A percentile compares a stretch with the other conserved stretches of the same genome.
Evolutionary conservation across 805 yeast species (phyloP).

Genomic region (Yamadazyma akitaensis): DNA sequence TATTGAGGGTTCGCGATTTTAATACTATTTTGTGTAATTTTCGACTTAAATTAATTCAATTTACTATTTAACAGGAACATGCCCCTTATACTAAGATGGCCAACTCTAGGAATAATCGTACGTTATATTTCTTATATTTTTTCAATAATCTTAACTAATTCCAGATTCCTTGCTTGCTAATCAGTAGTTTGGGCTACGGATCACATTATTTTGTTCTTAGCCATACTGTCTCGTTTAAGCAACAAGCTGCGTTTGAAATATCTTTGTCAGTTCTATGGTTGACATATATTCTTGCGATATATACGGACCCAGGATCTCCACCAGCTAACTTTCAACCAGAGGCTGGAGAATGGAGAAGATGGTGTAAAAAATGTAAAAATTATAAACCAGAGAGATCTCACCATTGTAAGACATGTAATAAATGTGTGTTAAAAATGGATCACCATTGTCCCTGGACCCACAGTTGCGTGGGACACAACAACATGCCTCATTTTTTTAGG

Average conservation of each 20-base stretch:
- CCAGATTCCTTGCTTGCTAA: conserved; percentile 63
- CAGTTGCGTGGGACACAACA: conserved; percentile 81
- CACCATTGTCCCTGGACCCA: conserved; percentile 94
- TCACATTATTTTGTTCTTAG: conserved; percentile 56
- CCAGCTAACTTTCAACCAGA: conserved; percentile 45
- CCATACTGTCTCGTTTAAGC: conserved; percentile 33
- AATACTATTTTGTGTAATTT: conserved; percentile 4
- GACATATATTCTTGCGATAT: conserved; percentile 69
- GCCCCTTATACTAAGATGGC: conserved; percentile 37
- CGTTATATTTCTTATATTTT: conserved; percentile 9
- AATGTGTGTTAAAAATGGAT: conserved; percentile 85
- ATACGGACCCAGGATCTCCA: conserved; percentile 65
- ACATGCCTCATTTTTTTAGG: conserved; percentile 76
- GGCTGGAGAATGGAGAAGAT: conserved; percentile 56
- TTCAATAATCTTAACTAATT: background rate
- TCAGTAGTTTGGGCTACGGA: conserved; percentile 58
- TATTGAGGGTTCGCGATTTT: background rate
- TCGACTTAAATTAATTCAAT: background rate
- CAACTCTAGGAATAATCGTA: conserved; percentile 47
- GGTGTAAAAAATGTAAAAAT: conserved; percentile 67
- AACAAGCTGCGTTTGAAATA: conserved; percentile 47
- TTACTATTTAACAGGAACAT: background rate
- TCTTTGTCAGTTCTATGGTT: conserved; percentile 63
- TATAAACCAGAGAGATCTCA: conserved; percentile 83
- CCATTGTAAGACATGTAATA: conserved; percentile 76